These are phyloP conservation scores for Termitomyces sp. DNA, from an alignment of 768 basidiomycete genomes.

Conservation along the genomic window DNA sequence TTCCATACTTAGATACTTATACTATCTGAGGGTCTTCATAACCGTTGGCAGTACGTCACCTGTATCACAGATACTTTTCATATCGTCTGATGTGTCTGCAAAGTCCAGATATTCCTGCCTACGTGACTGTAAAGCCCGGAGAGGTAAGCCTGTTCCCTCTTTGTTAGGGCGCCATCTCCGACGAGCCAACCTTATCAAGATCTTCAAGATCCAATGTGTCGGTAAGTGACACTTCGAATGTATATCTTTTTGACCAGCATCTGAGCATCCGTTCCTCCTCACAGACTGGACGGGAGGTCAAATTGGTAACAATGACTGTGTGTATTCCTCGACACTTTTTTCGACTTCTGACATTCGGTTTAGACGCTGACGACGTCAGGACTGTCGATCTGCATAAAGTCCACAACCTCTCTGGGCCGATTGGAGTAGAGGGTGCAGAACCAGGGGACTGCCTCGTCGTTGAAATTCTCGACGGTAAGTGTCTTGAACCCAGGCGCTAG, in stretches of 20 bases:
- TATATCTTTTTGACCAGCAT: background rate
- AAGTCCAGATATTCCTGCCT: slow-evolving; percentile 63
- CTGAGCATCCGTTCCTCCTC: background rate
- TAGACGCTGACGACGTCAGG: slow-evolving; percentile 65
- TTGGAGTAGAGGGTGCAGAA: slow-evolving; percentile 71
- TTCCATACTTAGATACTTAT: background rate
- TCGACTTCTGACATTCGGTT: background rate
- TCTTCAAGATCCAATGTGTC: slow-evolving; percentile 69
- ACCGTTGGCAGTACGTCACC: slow-evolving; percentile 67
- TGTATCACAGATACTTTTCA: background rate
- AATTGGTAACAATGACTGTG: slow-evolving; percentile 73
- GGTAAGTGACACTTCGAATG: slow-evolving; percentile 32
- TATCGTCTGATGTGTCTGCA: background rate
- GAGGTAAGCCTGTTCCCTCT: slow-evolving; percentile 29
- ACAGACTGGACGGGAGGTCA: slow-evolving; percentile 79
- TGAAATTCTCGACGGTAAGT: slow-evolving; percentile 70
- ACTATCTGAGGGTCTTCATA: slow-evolving; percentile 64
- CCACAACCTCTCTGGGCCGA: slow-evolving; percentile 75
- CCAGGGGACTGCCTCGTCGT: slow-evolving; percentile 80
- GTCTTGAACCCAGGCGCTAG: background rate
- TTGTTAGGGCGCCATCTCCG: background rate
- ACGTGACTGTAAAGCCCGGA: slow-evolving; percentile 60
- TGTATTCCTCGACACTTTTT: slow-evolving; percentile 14
- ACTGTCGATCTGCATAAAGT: slow-evolving; percentile 62
- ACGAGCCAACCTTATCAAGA: slow-evolving; percentile 27